phyloP scores from a whole-genome alignment of 495 filamentous ascomycete genomes.

The Penicillium nucicola region DNA sequence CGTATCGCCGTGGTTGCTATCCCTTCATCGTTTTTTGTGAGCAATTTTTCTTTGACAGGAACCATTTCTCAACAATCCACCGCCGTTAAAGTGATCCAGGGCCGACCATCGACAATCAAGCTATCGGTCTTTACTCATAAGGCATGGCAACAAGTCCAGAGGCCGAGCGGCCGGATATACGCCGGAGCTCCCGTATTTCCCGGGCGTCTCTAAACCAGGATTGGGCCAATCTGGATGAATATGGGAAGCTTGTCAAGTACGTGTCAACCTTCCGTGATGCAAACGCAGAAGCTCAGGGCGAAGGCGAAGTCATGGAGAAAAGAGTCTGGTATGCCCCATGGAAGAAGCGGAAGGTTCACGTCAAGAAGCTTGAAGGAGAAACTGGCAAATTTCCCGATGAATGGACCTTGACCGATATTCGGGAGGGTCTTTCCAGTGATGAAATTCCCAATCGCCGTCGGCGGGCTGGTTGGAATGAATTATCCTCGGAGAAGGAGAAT shows the following conservation, averaged over 20 bases:
- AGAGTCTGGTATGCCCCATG: slow-evolving; percentile 53
- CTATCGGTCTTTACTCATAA: background rate
- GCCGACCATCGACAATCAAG: too few relatives aligned
- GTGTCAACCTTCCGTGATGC: slow-evolving; percentile 60
- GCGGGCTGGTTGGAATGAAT: slow-evolving; percentile 67
- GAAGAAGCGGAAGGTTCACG: slow-evolving; percentile 54
- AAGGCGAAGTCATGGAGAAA: slow-evolving; percentile 30
- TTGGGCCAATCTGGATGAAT: slow-evolving; percentile 43
- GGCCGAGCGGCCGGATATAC: slow-evolving; percentile 14
- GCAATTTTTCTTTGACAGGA: background rate
- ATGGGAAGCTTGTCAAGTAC: slow-evolving; percentile 58
- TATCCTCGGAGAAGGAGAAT: slow-evolving; percentile 71
- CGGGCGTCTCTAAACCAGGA: slow-evolving; percentile 39
- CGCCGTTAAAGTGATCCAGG: too few relatives aligned
- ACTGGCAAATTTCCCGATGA: slow-evolving; percentile 57
- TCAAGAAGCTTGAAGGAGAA: slow-evolving; percentile 29
- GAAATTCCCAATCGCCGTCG: slow-evolving; percentile 59
- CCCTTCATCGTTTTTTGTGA: background rate
- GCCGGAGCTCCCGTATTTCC: slow-evolving; percentile 34
- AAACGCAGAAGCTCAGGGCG: slow-evolving; percentile 21
- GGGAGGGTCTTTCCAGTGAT: slow-evolving; percentile 50
- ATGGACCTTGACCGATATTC: slow-evolving; percentile 70
- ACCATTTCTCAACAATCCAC: too few relatives aligned
- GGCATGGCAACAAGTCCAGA: slow-evolving; percentile 18
- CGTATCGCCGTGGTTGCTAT: background rate